Evolutionary conservation across 164 flowering plant species (phyloP), one percentile per base, ranked within the genome.

Genomic region (Saururus chinensis): DNA sequence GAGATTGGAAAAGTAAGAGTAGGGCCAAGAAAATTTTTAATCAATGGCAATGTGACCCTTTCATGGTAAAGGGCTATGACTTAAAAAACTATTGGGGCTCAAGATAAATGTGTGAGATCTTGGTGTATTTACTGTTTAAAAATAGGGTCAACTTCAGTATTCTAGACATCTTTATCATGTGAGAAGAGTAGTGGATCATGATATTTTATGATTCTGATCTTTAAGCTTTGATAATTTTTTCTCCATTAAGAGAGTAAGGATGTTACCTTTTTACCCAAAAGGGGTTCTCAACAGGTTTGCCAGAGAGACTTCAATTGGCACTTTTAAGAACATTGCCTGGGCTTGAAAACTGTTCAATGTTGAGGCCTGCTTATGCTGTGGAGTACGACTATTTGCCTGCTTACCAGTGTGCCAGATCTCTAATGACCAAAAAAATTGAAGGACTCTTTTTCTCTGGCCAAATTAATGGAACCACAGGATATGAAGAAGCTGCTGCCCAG

Each of bases 401-500:
- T 68, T 69, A 88, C 77, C 98, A 92, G 72, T 89, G 96, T 64
- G 79, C 85, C 20, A 85, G 96, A 62, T 86, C 96, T 68, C 89
- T 92, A 37, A 92, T 92, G 96, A 92, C 96, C 10, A 92, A 92
- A 72, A 86, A 74, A 70, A 70, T 89, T 51, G 86, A 84, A 66
- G 98, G 96, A 13, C 90, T 92, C 62, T 92, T 89, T 79, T 92
- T 92, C 73, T 92, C 98, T 69, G 98, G 98, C 68, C 98, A 92
- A 74, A 89, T 92, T 79, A 92, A 92, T 82, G 98, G 96, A 61
- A 92, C 98, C 37, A 92, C 98, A 48, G 96, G 98, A 66, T 92
- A 89, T 71, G 98, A 92, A 77, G 98, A 92, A 76, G 98, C 98
- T 75, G 96, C 98, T 69, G 88, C 96, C n/a, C 98, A 92, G 92